These are phyloP conservation scores for Phytophthora kernoviae DNA, from an alignment of 352 stramenopile species.

Conservation along the genomic window DNA sequence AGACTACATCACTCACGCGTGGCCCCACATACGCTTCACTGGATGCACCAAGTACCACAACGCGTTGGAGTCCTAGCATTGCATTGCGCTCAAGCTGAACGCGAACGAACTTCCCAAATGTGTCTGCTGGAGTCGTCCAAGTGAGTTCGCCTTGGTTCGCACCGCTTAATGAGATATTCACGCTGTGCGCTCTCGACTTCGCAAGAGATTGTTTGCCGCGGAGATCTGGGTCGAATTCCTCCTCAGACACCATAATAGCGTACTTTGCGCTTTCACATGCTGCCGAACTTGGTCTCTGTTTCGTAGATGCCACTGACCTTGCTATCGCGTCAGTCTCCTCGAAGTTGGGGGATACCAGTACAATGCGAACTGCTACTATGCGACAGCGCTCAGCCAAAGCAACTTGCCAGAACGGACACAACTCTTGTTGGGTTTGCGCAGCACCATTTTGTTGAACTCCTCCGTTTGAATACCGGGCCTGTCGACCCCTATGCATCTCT, in stretches of 20 bases:
- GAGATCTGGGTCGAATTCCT: conserved; percentile 62
- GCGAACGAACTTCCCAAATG: conserved; percentile 59
- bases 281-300: background rate
- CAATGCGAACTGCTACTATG: conserved; percentile 48
- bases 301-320: conserved; percentile 12
- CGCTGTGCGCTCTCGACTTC: conserved; percentile 55
- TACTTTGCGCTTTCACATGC: conserved; percentile 37
- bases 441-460: conserved; percentile 3
- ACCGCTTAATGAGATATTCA: conserved; percentile 43
- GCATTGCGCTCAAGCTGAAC: conserved; percentile 61
- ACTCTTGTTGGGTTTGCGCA: conserved; percentile 72
- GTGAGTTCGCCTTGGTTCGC: conserved; percentile 31
- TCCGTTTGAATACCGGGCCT: conserved; percentile 15
- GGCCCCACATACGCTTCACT: conserved; percentile 56
- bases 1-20: conserved; percentile 60
- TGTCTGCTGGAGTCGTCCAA: conserved; percentile 60
- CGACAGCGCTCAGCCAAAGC: conserved; percentile 37
- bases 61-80: conserved; percentile 56
- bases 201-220: conserved; percentile 68
- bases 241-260: conserved; percentile 54
- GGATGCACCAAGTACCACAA: conserved; percentile 54
- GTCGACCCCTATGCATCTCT: conserved; percentile 6
- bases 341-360: conserved; percentile 20
- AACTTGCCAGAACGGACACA: conserved; percentile 82
- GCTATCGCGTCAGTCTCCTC: conserved; percentile 2